A percentile compares a stretch with the other conserved stretches of the same genome.
Conservation (phyloP, 2,329 filamentous ascomycete genomes). For the Helotiales sp. region DNA sequence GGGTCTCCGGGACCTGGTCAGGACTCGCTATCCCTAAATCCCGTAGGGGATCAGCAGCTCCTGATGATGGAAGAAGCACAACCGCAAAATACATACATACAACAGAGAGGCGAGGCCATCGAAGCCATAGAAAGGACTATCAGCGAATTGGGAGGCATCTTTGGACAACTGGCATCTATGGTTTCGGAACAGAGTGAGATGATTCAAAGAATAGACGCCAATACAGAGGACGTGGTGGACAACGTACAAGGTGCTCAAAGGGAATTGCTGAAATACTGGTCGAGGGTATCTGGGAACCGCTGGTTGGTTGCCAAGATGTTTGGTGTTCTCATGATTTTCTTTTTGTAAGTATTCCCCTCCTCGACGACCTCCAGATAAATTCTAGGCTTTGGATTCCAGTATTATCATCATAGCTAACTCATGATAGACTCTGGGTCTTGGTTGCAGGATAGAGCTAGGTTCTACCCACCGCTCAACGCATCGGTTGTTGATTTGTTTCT, state of each 20-base stretch:
- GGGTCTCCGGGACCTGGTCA: slow-evolving; percentile 62
- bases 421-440: slow-evolving; percentile 32
- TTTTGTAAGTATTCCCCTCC: slow-evolving; percentile 52
- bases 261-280: slow-evolving; percentile 97
- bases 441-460: slow-evolving; percentile 25
- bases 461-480: slow-evolving; percentile 3
- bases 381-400: too few relatives aligned
- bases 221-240: slow-evolving; percentile 96
- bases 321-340: slow-evolving; percentile 93
- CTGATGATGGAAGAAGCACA: slow-evolving; percentile 93
- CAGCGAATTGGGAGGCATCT: slow-evolving; percentile 85
- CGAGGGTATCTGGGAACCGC: slow-evolving; percentile 86
- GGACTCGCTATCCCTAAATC: slow-evolving; percentile 83
- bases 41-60: slow-evolving; percentile 82
- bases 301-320: slow-evolving; percentile 92
- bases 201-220: slow-evolving; percentile 95
- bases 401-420: not conserved
- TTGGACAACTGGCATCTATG: slow-evolving; percentile 93
- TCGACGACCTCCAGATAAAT: too few relatives aligned
- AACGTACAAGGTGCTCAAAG: slow-evolving; percentile 97
- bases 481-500: slow-evolving; percentile 7
- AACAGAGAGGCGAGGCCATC: slow-evolving; percentile 91
- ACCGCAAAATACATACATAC: slow-evolving; percentile 83
- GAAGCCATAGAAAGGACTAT: slow-evolving; percentile 97
- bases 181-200: slow-evolving; percentile 96